Base-by-base conservation (phyloP, 192 early-diverging fungal species). In the Coemansia sp. region DNA sequence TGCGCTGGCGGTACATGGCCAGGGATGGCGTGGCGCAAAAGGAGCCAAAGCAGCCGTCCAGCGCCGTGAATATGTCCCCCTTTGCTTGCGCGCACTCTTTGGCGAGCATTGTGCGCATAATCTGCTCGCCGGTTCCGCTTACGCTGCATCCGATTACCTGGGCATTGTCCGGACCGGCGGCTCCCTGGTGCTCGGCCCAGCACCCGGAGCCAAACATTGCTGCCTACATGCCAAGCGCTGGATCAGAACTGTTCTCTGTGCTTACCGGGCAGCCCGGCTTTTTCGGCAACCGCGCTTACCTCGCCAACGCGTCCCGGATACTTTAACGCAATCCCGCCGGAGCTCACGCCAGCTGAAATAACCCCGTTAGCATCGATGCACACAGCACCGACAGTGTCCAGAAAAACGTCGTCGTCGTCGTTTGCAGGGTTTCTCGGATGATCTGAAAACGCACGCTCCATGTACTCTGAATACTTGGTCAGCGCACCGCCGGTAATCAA, bases 361-460 rank as follows among this genome's bases (percentile, higher is more conserved):
- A 79, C 71, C 6, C 90, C 91, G 8, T 44, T 20, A 4, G 12
- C 12, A 52, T 91, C 89, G 3, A 91, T 64, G 43, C 84, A 87
- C 42, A 96, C 83, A 0, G 89, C 90, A 0, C 93, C 93, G 2
- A 96, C 91, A n/a, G 93, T 96, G 50, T 95, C 93, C 34, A 83
- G 71, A 14, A 79, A 14, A 25, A 58, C 1, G 20, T 53, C 62
- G 1, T 44, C 22, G 1, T 57, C 43, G 20, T 53, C 62, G 0
- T 39, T 14, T 1, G 51, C 43, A 19, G 11, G 29, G 8, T 48
- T 9, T 2, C 14, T 5, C 8, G 9, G 10, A 14, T 17, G 21
- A 12, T 21, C 39, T 17, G 39, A 3, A 9, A 22, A 44, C 50
- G 38, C 39, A 6, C 27, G 40, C 15, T 53, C 50, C 60, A 66